Evolutionary conservation across 1,284 basidiomycete species (phyloP).

Genomic region (Pholiota adiposa): DNA sequence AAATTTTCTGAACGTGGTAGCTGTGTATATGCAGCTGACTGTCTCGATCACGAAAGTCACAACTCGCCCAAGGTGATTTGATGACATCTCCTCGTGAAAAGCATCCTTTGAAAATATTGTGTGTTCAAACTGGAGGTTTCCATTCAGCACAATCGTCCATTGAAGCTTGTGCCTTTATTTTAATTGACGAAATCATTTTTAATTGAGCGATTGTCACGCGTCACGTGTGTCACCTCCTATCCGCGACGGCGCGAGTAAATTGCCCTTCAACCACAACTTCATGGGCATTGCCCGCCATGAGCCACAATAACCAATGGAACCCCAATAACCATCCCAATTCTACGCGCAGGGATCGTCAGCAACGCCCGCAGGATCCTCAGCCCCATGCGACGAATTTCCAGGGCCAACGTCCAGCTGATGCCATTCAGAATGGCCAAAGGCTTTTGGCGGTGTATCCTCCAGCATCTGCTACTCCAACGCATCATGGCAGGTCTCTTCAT

Average conservation of each 20-base stretch:
- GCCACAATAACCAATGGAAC: slow-evolving; percentile 33
- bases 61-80: too few relatives aligned
- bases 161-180: too few relatives aligned
- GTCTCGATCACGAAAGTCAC: too few relatives aligned
- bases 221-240: slow-evolving; percentile 28
- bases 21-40: too few relatives aligned
- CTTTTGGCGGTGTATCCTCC: slow-evolving; percentile 68
- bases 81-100: too few relatives aligned
- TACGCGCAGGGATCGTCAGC: slow-evolving; percentile 20
- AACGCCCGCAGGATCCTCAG: slow-evolving; percentile 24
- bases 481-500: slow-evolving; percentile 54
- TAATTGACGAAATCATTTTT: not conserved
- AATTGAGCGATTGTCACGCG: not conserved
- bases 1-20: too few relatives aligned
- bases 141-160: too few relatives aligned
- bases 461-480: slow-evolving; percentile 69
- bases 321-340: slow-evolving; percentile 26
- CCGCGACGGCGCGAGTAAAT: slow-evolving; percentile 26
- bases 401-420: slow-evolving; percentile 32
- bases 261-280: slow-evolving; percentile 4
- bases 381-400: slow-evolving; percentile 20
- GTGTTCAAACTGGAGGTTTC: too few relatives aligned
- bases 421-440: slow-evolving; percentile 65
- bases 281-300: slow-evolving; percentile 21
- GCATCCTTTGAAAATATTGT: too few relatives aligned